Percentiles rank a stretch among this genome's conserved stretches.
Evolutionary conservation across 139 green algal genomes (phyloP).

Genomic region (Pycnococcus provasolii): DNA sequence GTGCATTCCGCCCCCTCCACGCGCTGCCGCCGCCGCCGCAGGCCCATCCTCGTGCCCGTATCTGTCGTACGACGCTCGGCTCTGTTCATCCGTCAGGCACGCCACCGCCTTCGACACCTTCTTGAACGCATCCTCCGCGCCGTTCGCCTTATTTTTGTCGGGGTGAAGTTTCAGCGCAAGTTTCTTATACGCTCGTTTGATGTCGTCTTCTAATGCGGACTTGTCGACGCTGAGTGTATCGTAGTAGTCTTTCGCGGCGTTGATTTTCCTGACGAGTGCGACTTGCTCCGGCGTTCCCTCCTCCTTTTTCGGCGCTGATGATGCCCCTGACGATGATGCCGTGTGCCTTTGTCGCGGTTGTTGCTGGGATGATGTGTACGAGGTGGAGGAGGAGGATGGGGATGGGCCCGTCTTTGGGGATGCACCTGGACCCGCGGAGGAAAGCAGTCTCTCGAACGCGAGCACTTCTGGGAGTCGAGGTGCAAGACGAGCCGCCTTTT

Average conservation of each 20-base stretch:
- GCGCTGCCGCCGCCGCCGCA: conserved; percentile 18
- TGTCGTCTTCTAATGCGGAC: conserved; percentile 27
- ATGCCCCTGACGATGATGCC: no score
- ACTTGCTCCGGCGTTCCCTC: conserved; percentile 28
- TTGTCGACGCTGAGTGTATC: conserved; percentile 27
- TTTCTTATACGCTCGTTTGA: conserved; percentile 39
- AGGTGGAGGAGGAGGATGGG: no score
- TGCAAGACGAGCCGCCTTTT: no score
- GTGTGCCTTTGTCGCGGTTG: no score
- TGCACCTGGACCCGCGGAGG: no score
- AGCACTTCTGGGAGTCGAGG: no score
- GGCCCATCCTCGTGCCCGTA: conserved; percentile 37
- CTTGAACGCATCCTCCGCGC: conserved; percentile 45
- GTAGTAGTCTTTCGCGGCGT: conserved; percentile 32
- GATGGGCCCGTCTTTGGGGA: no score
- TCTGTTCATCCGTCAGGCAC: conserved; percentile 48
- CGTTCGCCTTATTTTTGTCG: conserved; percentile 37
- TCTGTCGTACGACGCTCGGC: conserved; percentile 51
- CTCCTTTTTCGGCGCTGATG: neutral
- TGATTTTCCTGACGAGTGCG: conserved; percentile 24
- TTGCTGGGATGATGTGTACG: no score
- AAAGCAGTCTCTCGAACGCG: no score
- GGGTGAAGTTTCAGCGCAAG: conserved; percentile 39
- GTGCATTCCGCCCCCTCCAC: conserved; percentile 8
- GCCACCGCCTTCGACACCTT: conserved; percentile 52